These are phyloP conservation scores for Hyaloperonospora brassicae DNA, from an alignment of 352 stramenopile genomes.

Conservation along the genomic window DNA sequence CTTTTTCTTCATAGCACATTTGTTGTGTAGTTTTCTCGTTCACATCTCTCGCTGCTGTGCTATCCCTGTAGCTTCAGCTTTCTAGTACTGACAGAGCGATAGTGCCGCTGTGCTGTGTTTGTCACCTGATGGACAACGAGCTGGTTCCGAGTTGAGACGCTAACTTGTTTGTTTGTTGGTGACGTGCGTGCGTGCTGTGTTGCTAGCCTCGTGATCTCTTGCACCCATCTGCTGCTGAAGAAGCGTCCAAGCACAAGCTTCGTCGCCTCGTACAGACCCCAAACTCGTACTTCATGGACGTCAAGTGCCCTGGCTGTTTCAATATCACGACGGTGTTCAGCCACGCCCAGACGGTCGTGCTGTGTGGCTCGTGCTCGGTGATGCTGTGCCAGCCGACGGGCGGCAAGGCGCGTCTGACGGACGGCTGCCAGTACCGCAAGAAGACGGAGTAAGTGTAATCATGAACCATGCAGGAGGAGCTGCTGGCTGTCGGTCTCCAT, in stretches of 20 bases:
- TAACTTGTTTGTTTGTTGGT: not conserved
- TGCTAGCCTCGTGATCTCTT: constrained; percentile 91
- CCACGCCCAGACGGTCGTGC: constrained; percentile 97
- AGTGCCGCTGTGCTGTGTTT: too few relatives aligned
- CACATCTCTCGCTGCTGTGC: too few relatives aligned
- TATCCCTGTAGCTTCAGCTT: too few relatives aligned
- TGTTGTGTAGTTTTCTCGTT: too few relatives aligned
- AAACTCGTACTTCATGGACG: constrained; percentile 99
- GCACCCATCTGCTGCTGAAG: constrained; percentile 91
- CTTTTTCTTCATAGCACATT: too few relatives aligned
- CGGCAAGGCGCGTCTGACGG: constrained; percentile 95
- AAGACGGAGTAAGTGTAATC: constrained; percentile 95
- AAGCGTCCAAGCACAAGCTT: constrained; percentile 98
- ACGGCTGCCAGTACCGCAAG: constrained; percentile 99
- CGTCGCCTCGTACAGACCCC: constrained; percentile 98
- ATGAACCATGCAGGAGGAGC: constrained; percentile 10
- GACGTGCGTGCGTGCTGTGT: not conserved
- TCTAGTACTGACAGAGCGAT: too few relatives aligned
- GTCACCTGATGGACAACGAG: not conserved
- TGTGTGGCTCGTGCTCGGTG: constrained; percentile 95
- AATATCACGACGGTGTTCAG: constrained; percentile 99
- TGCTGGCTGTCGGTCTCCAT: constrained; percentile 1
- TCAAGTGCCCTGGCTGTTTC: constrained; percentile 99
- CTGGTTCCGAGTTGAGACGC: not conserved
- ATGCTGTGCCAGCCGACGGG: constrained; percentile 98